These are phyloP conservation scores for Akebia trifoliata DNA, from an alignment of 164 flowering plant genomes.

Conservation along the genomic window DNA sequence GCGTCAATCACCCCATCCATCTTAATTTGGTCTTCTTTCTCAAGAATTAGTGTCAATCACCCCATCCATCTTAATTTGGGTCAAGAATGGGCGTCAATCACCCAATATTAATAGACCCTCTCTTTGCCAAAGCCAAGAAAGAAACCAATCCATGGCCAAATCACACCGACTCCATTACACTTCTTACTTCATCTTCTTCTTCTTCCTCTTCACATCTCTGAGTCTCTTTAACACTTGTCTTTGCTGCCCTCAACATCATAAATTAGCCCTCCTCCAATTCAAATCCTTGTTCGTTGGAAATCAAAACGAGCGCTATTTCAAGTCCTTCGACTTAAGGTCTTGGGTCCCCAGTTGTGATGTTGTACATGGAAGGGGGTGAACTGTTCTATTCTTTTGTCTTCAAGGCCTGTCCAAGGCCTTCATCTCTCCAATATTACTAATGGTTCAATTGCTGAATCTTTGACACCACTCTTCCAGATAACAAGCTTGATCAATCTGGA, in stretches of 20 bases:
- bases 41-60: no score
- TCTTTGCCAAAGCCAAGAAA: no score
- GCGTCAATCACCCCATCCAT: no score
- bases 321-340: conserved; percentile 9
- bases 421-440: conserved; percentile 22
- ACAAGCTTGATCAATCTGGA: conserved; percentile 31
- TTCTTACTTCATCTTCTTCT: conserved; percentile 7
- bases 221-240: conserved; percentile 10
- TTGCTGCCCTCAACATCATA: conserved; percentile 31
- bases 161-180: background rate
- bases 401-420: conserved; percentile 22
- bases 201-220: background rate
- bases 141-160: conserved; percentile 19
- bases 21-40: no score
- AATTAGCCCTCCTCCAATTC: conserved; percentile 39
- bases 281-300: conserved; percentile 20
- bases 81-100: no score
- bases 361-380: conserved; percentile 31
- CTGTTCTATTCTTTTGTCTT: conserved; percentile 16
- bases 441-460: conserved; percentile 3
- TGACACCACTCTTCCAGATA: conserved; percentile 35
- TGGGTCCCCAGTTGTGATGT: conserved; percentile 32
- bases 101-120: no score
- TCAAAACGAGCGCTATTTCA: background rate
- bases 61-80: no score